phyloP scores from a whole-genome alignment of 1,139 yeast genomes.

The Wickerhamiella pararugosa region DNA sequence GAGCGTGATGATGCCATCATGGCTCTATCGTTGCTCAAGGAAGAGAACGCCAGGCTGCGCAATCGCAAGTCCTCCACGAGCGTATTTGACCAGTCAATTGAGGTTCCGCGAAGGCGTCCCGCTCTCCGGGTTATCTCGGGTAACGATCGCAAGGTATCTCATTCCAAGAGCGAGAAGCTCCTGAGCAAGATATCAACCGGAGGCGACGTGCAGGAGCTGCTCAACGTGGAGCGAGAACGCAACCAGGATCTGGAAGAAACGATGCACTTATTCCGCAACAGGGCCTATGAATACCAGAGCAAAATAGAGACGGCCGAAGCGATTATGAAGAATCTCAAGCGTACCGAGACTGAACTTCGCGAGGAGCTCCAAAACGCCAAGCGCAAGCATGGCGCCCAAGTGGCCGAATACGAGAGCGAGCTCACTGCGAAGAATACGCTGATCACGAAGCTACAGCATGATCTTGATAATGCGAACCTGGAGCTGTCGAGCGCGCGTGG shows the following conservation, averaged over 20 bases:
- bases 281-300: constrained; percentile 62
- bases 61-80: neutral
- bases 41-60: constrained; percentile 8
- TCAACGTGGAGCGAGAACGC: too few relatives aligned
- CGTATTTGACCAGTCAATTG: too few relatives aligned
- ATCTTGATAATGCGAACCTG: constrained; percentile 5
- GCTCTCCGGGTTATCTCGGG: neutral
- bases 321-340: constrained; percentile 44
- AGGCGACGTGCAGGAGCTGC: neutral
- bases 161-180: neutral
- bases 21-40: neutral
- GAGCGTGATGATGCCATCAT: constrained; percentile 8
- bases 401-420: constrained; percentile 11
- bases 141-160: constrained; percentile 13
- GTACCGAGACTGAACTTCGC: constrained; percentile 44
- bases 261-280: constrained; percentile 46
- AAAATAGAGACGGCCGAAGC: constrained; percentile 72
- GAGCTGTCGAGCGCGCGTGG: constrained; percentile 9
- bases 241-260: constrained; percentile 26
- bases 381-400: constrained; percentile 4
- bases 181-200: neutral
- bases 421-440: constrained; percentile 4
- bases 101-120: neutral
- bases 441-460: constrained; percentile 6
- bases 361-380: constrained; percentile 40